Conservation (phyloP, 768 basidiomycete genomes). For the Russula olivacea region DNA sequence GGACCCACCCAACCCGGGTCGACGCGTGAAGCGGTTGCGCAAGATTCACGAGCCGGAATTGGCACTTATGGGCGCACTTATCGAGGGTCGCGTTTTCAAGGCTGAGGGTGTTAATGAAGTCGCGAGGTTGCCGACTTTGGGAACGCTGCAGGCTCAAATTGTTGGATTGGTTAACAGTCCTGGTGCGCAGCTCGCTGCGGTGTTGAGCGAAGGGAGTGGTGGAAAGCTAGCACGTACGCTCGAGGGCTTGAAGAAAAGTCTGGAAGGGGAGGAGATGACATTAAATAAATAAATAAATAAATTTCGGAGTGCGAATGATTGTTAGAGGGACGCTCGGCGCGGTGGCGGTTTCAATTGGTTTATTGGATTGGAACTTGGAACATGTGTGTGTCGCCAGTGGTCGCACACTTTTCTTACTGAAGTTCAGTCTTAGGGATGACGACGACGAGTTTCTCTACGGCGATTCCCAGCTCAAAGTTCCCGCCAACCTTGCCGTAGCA, state of each 20-base stretch:
- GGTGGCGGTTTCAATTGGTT: not conserved
- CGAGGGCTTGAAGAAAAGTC: constrained; percentile 63
- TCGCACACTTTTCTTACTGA: constrained; percentile 19
- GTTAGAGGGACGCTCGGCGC: not conserved
- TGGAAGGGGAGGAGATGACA: constrained; percentile 42
- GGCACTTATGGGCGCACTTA: constrained; percentile 67
- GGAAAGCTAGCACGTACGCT: constrained; percentile 64
- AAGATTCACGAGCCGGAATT: constrained; percentile 58
- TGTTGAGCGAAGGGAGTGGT: constrained; percentile 63
- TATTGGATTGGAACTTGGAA: constrained; percentile 18
- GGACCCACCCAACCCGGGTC: constrained; percentile 62
- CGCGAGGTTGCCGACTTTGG: constrained; percentile 70
- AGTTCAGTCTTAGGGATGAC: constrained; percentile 28
- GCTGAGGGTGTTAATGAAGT: constrained; percentile 54
- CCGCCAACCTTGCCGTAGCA: constrained; percentile 31
- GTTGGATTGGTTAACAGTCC: constrained; percentile 79
- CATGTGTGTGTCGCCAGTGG: constrained; percentile 20
- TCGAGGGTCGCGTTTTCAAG: constrained; percentile 69
- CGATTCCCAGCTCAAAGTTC: constrained; percentile 25
- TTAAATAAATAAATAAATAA: constrained; percentile 8
- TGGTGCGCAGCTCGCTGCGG: constrained; percentile 63
- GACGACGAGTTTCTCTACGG: constrained; percentile 35
- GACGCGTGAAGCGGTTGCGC: constrained; percentile 55
- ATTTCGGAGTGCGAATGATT: constrained; percentile 15
- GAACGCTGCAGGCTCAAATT: constrained; percentile 72